phyloP scores from a whole-genome alignment of 1,139 yeast species.

The Geotrichum carabidarum region DNA sequence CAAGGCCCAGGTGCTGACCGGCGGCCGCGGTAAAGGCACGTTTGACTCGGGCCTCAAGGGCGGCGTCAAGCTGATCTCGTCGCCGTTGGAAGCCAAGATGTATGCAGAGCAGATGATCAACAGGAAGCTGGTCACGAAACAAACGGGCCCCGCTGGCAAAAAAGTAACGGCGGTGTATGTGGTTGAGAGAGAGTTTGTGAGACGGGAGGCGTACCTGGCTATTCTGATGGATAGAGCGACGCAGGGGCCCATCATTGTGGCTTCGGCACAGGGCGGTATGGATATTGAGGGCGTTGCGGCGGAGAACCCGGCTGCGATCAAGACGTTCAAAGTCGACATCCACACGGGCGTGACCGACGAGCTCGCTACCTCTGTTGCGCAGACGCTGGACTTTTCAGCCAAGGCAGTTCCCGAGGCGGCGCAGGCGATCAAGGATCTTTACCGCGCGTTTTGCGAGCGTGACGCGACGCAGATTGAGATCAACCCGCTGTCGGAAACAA shows the following conservation, averaged over 20 bases:
- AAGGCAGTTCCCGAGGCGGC: conserved; percentile 85
- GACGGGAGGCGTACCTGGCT: conserved; percentile 92
- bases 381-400: conserved; percentile 72
- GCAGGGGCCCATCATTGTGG: conserved; percentile 89
- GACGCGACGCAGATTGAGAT: conserved; percentile 98
- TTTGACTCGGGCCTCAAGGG: conserved; percentile 94
- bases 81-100: conserved; percentile 83
- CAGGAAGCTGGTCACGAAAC: conserved; percentile 94
- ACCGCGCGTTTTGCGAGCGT: conserved; percentile 79
- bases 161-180: conserved; percentile 94
- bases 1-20: conserved; percentile 97
- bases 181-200: conserved; percentile 89
- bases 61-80: conserved; percentile 85
- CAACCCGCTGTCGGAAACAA: conserved; percentile 94
- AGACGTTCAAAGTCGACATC: conserved; percentile 76
- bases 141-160: conserved; percentile 96
- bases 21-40: conserved; percentile 99
- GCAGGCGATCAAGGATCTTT: conserved; percentile 76
- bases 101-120: conserved; percentile 85
- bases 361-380: conserved; percentile 72
- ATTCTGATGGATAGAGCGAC: conserved; percentile 90
- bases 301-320: conserved; percentile 85
- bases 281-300: conserved; percentile 98
- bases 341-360: conserved; percentile 75
- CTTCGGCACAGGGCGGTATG: conserved; percentile 98